Percentiles rank a stretch among this genome's conserved stretches.
These are phyloP conservation scores for Psilocybe tampanensis DNA, from an alignment of 768 basidiomycete genomes.

Conservation along the genomic window DNA sequence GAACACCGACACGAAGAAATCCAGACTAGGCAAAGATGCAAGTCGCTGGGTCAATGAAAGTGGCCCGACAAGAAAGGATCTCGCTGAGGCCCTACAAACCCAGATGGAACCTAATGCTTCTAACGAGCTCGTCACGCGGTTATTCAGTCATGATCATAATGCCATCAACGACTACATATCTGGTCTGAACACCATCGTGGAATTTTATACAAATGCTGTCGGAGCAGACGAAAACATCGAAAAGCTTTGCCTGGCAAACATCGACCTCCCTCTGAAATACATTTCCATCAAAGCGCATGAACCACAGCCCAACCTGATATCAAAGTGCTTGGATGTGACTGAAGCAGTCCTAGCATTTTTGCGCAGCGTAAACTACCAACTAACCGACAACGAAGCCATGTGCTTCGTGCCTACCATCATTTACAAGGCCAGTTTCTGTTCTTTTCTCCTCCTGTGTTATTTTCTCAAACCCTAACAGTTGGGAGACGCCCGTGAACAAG, in stretches of 20 bases:
- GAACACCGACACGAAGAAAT: slow-evolving; percentile 65
- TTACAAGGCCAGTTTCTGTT: slow-evolving; percentile 65
- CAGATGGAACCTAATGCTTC: slow-evolving; percentile 91
- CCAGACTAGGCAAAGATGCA: slow-evolving; percentile 72
- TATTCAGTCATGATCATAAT: slow-evolving; percentile 96
- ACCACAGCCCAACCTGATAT: slow-evolving; percentile 85
- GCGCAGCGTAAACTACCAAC: slow-evolving; percentile 69
- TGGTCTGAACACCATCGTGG: slow-evolving; percentile 74
- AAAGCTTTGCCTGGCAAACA: slow-evolving; percentile 77
- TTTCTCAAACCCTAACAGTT: slow-evolving; percentile 51
- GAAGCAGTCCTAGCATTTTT: slow-evolving; percentile 80
- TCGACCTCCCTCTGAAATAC: slow-evolving; percentile 93
- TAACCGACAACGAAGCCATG: slow-evolving; percentile 84
- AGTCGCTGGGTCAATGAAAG: slow-evolving; percentile 86
- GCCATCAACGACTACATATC: slow-evolving; percentile 89
- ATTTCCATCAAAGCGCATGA: slow-evolving; percentile 88
- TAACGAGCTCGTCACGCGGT: slow-evolving; percentile 68
- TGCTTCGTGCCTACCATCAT: slow-evolving; percentile 90
- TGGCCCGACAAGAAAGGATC: slow-evolving; percentile 82
- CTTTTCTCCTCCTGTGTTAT: neutral
- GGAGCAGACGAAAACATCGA: slow-evolving; percentile 60
- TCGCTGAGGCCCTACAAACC: slow-evolving; percentile 80
- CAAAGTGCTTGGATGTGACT: slow-evolving; percentile 87
- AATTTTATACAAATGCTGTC: slow-evolving; percentile 68
- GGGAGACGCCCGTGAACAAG: slow-evolving; percentile 87